These are phyloP conservation scores for Claviceps sorghi DNA, from an alignment of 2,329 filamentous ascomycete species.

Conservation along the genomic window DNA sequence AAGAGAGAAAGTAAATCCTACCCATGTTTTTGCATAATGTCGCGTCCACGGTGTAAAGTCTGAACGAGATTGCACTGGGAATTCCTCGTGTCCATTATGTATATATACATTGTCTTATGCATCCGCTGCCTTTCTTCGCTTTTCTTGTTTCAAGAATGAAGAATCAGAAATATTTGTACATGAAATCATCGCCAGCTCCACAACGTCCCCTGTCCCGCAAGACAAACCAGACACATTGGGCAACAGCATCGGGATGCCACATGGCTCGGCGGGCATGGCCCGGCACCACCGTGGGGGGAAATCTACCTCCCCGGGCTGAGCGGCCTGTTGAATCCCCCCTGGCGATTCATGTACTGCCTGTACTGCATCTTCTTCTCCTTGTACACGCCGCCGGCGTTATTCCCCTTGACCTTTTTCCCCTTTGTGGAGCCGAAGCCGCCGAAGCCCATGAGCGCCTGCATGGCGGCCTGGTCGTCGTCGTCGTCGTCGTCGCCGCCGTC, in stretches of 20 bases:
- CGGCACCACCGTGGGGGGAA: too few relatives aligned
- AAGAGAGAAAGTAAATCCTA: neutral
- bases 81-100: too few relatives aligned
- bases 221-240: too few relatives aligned
- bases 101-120: too few relatives aligned
- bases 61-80: too few relatives aligned
- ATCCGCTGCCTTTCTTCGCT: too few relatives aligned
- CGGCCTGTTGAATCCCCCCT: constrained; percentile 69
- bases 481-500: constrained; percentile 25
- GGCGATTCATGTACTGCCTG: constrained; percentile 88
- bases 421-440: constrained; percentile 75
- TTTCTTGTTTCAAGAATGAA: too few relatives aligned
- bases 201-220: too few relatives aligned
- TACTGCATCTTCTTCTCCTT: constrained; percentile 95
- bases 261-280: too few relatives aligned
- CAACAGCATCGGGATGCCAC: too few relatives aligned
- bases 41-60: neutral
- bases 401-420: constrained; percentile 74
- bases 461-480: constrained; percentile 55
- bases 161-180: too few relatives aligned
- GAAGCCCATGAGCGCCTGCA: constrained; percentile 86
- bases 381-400: constrained; percentile 65
- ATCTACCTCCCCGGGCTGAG: constrained; percentile 42
- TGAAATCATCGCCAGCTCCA: too few relatives aligned
- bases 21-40: neutral